These are phyloP conservation scores for Copromyces sp. DNA, from an alignment of 495 filamentous ascomycete species.

Conservation along the genomic window DNA sequence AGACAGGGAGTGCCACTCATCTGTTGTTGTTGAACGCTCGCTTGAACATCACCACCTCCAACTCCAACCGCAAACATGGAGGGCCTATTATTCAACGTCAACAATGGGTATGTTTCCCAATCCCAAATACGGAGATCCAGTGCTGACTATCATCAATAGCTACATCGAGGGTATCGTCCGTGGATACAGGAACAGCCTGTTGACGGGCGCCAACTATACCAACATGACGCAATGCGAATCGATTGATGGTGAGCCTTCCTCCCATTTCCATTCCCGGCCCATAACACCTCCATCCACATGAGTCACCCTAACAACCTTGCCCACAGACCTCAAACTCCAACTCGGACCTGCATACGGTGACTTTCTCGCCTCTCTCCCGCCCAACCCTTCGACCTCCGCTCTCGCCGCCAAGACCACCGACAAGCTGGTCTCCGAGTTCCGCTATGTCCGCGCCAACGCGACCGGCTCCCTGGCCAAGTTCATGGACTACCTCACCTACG, in stretches of 20 bases:
- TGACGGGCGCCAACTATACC: slow-evolving; percentile 83
- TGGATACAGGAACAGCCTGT: slow-evolving; percentile 88
- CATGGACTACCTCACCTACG: slow-evolving; percentile 94
- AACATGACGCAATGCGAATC: slow-evolving; percentile 98
- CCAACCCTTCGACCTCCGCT: slow-evolving; percentile 90
- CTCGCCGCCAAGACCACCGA: slow-evolving; percentile 93
- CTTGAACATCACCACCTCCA: background rate
- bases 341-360: slow-evolving; percentile 95
- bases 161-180: slow-evolving; percentile 96
- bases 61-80: slow-evolving; percentile 53
- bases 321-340: slow-evolving; percentile 88
- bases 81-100: slow-evolving; percentile 91
- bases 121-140: background rate
- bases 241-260: slow-evolving; percentile 65
- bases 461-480: slow-evolving; percentile 85
- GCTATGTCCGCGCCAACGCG: slow-evolving; percentile 86
- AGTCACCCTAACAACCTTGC: background rate
- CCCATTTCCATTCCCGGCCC: background rate
- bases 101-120: slow-evolving; percentile 59
- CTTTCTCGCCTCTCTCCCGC: slow-evolving; percentile 87
- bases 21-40: background rate
- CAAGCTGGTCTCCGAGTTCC: slow-evolving; percentile 95
- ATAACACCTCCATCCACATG: background rate
- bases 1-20: slow-evolving; percentile 6
- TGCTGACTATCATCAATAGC: slow-evolving; percentile 39